A percentile compares a stretch with the other conserved stretches of the same genome.
These are phyloP conservation scores for Ceratocystis huliohia DNA, from an alignment of 2,329 filamentous ascomycete genomes.

Conservation along the genomic window DNA sequence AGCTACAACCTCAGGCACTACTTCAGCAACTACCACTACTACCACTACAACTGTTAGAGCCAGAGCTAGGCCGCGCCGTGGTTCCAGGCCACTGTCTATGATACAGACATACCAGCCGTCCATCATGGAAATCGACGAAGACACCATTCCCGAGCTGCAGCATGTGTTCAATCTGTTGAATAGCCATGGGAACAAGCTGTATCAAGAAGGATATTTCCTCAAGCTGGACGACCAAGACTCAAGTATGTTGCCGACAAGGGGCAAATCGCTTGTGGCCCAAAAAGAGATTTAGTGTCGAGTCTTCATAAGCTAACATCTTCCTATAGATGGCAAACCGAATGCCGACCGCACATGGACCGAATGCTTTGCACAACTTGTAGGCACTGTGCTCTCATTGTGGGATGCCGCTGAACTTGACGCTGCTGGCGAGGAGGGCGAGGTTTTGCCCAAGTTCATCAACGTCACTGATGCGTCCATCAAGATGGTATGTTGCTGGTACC, in stretches of 20 bases:
- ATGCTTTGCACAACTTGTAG: slow-evolving; percentile 92
- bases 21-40: slow-evolving; percentile 10
- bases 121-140: slow-evolving; percentile 69
- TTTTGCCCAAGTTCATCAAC: slow-evolving; percentile 88
- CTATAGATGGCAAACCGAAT: slow-evolving; percentile 70
- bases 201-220: slow-evolving; percentile 94
- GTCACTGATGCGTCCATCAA: slow-evolving; percentile 94
- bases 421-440: slow-evolving; percentile 71
- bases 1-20: slow-evolving; percentile 22
- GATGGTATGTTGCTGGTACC: slow-evolving; percentile 55
- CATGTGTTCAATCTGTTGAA: slow-evolving; percentile 91
- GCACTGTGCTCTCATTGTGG: slow-evolving; percentile 90
- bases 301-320: slow-evolving; percentile 22
- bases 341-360: slow-evolving; percentile 83
- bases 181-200: slow-evolving; percentile 89
- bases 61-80: slow-evolving; percentile 35
- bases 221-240: slow-evolving; percentile 92
- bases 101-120: slow-evolving; percentile 74
- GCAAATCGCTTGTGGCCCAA: too few species aligned
- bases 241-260: slow-evolving; percentile 44
- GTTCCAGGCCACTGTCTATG: slow-evolving; percentile 69
- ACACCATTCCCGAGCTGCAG: slow-evolving; percentile 83
- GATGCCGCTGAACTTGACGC: slow-evolving; percentile 84
- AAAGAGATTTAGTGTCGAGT: too few species aligned
- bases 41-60: slow-evolving; percentile 22